Percentiles rank a stretch among this genome's conserved stretches.
phyloP scores from a whole-genome alignment of 768 basidiomycete species.

The Cystofilobasidium macerans region DNA sequence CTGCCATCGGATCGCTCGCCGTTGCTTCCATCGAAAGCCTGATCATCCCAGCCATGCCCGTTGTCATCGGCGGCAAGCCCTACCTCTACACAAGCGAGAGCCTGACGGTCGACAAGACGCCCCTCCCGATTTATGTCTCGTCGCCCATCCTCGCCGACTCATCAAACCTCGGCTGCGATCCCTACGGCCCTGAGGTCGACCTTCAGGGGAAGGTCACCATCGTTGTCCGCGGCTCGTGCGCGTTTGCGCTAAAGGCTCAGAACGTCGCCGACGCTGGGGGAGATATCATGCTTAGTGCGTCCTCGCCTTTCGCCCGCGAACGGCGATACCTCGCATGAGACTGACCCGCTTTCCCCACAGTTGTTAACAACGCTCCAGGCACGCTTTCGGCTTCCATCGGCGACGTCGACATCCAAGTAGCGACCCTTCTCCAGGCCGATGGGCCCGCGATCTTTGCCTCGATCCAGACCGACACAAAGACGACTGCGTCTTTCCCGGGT shows the following conservation, averaged over 20 bases:
- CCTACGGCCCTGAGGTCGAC: slow-evolving; percentile 48
- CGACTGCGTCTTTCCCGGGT: slow-evolving; percentile 13
- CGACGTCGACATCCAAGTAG: background rate
- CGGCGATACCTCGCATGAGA: background rate
- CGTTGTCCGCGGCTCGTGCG: slow-evolving; percentile 52
- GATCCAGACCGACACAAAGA: background rate
- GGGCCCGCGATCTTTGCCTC: slow-evolving; percentile 11
- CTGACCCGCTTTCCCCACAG: background rate
- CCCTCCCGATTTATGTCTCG: slow-evolving; percentile 51
- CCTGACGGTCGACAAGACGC: slow-evolving; percentile 41
- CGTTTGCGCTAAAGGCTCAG: slow-evolving; percentile 47
- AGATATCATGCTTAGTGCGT: background rate
- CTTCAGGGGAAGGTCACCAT: slow-evolving; percentile 49
- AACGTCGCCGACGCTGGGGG: slow-evolving; percentile 41
- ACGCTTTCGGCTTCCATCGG: background rate
- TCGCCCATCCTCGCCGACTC: slow-evolving; percentile 47
- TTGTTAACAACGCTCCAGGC: background rate
- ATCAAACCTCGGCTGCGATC: slow-evolving; percentile 51
- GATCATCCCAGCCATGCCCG: slow-evolving; percentile 50
- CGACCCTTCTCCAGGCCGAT: background rate
- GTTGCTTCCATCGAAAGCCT: slow-evolving; percentile 38
- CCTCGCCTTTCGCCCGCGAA: background rate
- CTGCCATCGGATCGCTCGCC: slow-evolving; percentile 49
- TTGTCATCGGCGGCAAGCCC: slow-evolving; percentile 45
- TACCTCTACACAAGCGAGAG: slow-evolving; percentile 49